A percentile compares a stretch with the other conserved stretches of the same genome.
Evolutionary conservation across 148 eudicot species (phyloP).

Genomic region (Limonium bicolor): DNA sequence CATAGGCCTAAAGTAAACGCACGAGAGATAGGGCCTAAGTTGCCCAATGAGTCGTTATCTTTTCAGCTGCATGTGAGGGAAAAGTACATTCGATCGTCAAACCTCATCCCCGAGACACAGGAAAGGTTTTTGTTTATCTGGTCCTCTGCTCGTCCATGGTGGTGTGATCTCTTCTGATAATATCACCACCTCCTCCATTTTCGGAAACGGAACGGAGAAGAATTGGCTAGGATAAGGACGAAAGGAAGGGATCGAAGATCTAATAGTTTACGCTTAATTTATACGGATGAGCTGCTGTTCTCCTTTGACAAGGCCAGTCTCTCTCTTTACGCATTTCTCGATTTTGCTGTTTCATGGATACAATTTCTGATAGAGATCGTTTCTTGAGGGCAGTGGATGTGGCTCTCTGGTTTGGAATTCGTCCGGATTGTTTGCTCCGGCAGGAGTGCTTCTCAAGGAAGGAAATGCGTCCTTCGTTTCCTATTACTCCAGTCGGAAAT

Average conservation of each 20-base stretch:
- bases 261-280: not conserved
- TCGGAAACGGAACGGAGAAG: not conserved
- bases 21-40: no score
- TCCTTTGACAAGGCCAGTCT: constrained; percentile 18
- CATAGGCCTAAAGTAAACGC: no score
- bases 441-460: constrained; percentile 9
- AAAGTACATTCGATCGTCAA: no score
- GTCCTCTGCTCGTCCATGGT: constrained; percentile 9
- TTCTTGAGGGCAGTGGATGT: constrained; percentile 22
- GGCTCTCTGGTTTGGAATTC: constrained; percentile 37
- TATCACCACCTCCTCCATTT: constrained; percentile 2
- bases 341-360: not conserved
- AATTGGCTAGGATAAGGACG: not conserved
- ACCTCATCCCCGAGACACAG: no score
- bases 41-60: no score
- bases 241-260: constrained; percentile 4
- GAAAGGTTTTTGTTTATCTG: constrained; percentile 7
- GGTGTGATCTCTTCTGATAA: constrained; percentile 1
- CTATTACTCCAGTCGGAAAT: constrained; percentile 6
- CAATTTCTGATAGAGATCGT: not conserved
- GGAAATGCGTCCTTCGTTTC: constrained; percentile 2
- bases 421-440: constrained; percentile 23
- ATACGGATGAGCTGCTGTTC: constrained; percentile 8
- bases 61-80: no score
- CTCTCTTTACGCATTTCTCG: not conserved